Conservation (phyloP, 345 rosid species). For the Pistacia integerrima region DNA sequence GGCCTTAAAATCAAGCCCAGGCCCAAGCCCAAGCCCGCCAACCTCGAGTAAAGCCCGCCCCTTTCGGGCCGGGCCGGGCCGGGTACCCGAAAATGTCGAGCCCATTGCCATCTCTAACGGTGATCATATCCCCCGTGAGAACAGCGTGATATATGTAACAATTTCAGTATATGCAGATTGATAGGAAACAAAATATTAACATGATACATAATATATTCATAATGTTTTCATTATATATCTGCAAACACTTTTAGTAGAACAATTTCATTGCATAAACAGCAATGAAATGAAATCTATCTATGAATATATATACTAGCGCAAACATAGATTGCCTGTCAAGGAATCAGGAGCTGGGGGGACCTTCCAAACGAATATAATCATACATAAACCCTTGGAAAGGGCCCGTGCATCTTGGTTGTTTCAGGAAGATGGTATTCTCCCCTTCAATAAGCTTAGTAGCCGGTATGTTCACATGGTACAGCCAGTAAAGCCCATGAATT, state of each 20-base stretch:
- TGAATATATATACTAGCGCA: neutral
- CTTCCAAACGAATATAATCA: constrained; percentile 85
- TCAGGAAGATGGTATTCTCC: constrained; percentile 74
- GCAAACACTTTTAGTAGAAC: neutral
- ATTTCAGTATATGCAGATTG: neutral
- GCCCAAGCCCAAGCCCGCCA: no score
- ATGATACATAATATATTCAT: neutral
- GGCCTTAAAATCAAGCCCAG: no score
- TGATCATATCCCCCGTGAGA: no score
- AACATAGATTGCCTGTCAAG: neutral
- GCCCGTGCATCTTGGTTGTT: constrained; percentile 62
- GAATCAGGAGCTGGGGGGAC: constrained; percentile 42
- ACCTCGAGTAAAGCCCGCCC: no score
- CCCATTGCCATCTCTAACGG: no score
- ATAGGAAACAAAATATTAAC: neutral
- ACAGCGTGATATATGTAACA: no score
- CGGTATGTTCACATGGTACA: constrained; percentile 56
- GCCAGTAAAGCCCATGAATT: constrained; percentile 76
- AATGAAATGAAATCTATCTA: no score
- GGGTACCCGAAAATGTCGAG: no score
- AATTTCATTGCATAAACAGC: no score
- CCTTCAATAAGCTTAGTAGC: constrained; percentile 60
- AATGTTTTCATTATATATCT: neutral
- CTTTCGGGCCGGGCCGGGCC: no score
- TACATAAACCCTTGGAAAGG: constrained; percentile 86